phyloP scores from a whole-genome alignment of 1,284 basidiomycete species.

The Boletus semigastroideus region DNA sequence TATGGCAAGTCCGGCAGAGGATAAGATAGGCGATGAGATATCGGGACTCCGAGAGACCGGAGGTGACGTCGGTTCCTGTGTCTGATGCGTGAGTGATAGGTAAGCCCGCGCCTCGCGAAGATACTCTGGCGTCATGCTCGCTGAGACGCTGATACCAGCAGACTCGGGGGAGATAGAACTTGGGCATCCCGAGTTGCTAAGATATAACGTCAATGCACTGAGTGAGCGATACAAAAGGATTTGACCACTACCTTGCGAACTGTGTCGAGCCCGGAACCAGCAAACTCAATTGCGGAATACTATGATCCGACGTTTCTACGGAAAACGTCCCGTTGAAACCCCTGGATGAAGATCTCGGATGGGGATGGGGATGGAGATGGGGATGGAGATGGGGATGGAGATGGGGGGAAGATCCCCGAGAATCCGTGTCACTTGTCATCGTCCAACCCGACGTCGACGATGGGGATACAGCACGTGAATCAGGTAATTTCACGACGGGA shows the following conservation, averaged over 20 bases:
- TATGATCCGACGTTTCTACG: conserved; percentile 7
- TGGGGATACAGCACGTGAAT: conserved; percentile 24
- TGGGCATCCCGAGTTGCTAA: conserved; percentile 27
- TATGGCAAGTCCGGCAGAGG: conserved; percentile 29
- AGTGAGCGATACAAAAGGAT: neutral
- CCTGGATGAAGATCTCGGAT: conserved; percentile 11
- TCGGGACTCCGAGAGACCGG: conserved; percentile 19
- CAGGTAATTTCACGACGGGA: conserved; percentile 33
- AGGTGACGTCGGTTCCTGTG: conserved; percentile 13
- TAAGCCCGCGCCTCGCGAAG: conserved; percentile 35
- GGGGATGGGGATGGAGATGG: too few species aligned
- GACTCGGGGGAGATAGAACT: conserved; percentile 37
- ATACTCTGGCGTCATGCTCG: conserved; percentile 35
- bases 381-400: too few species aligned
- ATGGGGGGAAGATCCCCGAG: conserved; percentile 16
- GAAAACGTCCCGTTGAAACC: conserved; percentile 11
- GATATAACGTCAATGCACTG: conserved; percentile 10
- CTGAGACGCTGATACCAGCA: conserved; percentile 33
- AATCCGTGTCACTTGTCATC: conserved; percentile 26
- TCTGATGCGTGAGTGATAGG: conserved; percentile 28
- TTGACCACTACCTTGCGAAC: conserved; percentile 17
- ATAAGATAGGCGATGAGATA: conserved; percentile 31
- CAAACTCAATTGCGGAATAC: conserved; percentile 30
- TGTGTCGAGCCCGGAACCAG: conserved; percentile 26
- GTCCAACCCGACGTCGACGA: conserved; percentile 33